phyloP scores from a whole-genome alignment of 495 filamentous ascomycete species.

The Melanomma pulvis-pyrius region DNA sequence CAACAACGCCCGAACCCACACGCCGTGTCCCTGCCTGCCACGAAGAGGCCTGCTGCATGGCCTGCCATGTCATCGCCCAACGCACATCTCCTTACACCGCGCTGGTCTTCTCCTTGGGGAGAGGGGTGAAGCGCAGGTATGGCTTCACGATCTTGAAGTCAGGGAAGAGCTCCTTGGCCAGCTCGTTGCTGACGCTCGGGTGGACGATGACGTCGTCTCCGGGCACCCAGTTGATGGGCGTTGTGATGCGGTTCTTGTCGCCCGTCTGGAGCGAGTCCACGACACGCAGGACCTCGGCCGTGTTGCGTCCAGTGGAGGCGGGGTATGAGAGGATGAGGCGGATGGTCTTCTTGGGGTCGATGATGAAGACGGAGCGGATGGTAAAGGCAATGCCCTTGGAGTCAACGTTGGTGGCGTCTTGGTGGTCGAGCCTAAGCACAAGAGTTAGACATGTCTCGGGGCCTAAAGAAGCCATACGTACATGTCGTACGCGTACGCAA shows the following conservation, averaged over 20 bases:
- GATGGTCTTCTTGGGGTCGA: conserved; percentile 98
- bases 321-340: conserved; percentile 96
- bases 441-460: conserved; percentile 12
- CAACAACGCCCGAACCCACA: conserved; percentile 12
- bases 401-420: conserved; percentile 85
- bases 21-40: conserved; percentile 5
- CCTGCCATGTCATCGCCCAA: conserved; percentile 1
- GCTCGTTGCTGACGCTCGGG: conserved; percentile 80
- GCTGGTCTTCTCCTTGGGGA: conserved; percentile 39
- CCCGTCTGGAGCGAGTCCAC: conserved; percentile 96
- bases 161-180: conserved; percentile 87
- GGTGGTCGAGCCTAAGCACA: conserved; percentile 73
- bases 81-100: background rate
- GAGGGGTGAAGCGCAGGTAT: conserved; percentile 59
- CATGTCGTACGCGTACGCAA: conserved; percentile 95
- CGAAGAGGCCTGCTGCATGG: background rate
- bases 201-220: conserved; percentile 87
- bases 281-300: conserved; percentile 91
- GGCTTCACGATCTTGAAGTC: conserved; percentile 93
- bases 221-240: conserved; percentile 53
- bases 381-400: conserved; percentile 96
- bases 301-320: conserved; percentile 95
- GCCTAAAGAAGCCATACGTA: conserved; percentile 48
- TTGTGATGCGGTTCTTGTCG: conserved; percentile 94
- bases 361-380: conserved; percentile 98